Conservation (phyloP, 345 rosid species). For the Brassica cretica region DNA sequence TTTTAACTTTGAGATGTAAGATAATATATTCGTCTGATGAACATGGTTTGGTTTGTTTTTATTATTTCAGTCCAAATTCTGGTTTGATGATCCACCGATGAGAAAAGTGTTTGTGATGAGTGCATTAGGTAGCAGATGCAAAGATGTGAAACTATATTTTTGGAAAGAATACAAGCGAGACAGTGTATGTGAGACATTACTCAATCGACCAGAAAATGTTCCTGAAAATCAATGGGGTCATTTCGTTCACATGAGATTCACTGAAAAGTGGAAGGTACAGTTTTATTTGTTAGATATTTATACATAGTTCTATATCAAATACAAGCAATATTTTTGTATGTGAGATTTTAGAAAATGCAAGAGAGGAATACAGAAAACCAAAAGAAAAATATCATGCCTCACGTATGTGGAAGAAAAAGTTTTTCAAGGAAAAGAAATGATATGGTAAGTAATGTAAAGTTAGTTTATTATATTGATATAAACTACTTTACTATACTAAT, state of each 20-base stretch:
- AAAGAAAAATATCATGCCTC: neutral
- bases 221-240: neutral
- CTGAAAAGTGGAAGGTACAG: slow-evolving; percentile 1
- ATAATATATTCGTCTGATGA: neutral
- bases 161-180: neutral
- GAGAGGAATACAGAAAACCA: neutral
- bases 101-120: neutral
- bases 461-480: neutral
- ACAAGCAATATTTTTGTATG: neutral
- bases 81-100: neutral
- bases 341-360: neutral
- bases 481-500: neutral
- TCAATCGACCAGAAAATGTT: neutral
- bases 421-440: neutral
- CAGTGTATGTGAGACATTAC: neutral
- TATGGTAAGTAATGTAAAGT: neutral
- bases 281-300: neutral
- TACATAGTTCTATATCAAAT: neutral
- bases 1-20: no score
- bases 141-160: neutral
- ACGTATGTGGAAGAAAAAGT: slow-evolving; percentile 6
- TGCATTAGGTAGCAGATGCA: slow-evolving; percentile 4
- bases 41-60: neutral
- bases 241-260: neutral
- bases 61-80: neutral